Evolutionary conservation across 306 rosid genomes (phyloP).

Genomic region (Oxytropis ochrocephala): DNA sequence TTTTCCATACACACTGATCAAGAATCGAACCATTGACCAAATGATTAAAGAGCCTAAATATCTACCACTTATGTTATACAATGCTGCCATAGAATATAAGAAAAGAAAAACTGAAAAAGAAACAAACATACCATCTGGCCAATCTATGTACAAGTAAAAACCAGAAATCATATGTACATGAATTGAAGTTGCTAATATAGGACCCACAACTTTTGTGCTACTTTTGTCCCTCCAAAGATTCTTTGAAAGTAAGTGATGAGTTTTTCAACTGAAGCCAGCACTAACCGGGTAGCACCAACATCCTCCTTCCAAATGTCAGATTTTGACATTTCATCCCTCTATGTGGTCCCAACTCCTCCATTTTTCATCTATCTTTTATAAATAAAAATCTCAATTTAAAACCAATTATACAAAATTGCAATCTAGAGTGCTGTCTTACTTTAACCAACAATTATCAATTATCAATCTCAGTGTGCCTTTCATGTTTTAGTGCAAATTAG

Average conservation of each 20-base stretch:
- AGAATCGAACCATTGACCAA: too few species aligned
- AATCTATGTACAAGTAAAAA: background rate
- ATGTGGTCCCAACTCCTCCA: background rate
- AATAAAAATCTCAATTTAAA: background rate
- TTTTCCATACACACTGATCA: too few species aligned
- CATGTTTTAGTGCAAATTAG: background rate
- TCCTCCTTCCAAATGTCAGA: conserved; percentile 11
- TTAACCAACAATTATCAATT: conserved; percentile 13
- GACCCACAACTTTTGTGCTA: conserved; percentile 20
- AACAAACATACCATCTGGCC: too few species aligned
- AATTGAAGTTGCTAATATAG: conserved; percentile 11
- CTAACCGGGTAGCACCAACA: conserved; percentile 2
- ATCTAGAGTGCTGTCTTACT: background rate
- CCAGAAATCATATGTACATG: conserved; percentile 19
- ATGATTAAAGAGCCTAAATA: too few species aligned
- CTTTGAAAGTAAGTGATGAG: background rate
- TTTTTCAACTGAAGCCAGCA: conserved; percentile 17
- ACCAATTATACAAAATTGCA: background rate
- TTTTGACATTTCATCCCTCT: conserved; percentile 7
- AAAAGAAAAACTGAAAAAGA: too few species aligned
- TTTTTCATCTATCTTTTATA: too few species aligned
- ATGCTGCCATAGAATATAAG: too few species aligned
- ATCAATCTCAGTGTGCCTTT: background rate
- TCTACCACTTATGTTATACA: too few species aligned
- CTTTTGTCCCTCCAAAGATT: background rate